Base-by-base conservation (phyloP, 768 basidiomycete species). In the Tylopilus subfusipes region DNA sequence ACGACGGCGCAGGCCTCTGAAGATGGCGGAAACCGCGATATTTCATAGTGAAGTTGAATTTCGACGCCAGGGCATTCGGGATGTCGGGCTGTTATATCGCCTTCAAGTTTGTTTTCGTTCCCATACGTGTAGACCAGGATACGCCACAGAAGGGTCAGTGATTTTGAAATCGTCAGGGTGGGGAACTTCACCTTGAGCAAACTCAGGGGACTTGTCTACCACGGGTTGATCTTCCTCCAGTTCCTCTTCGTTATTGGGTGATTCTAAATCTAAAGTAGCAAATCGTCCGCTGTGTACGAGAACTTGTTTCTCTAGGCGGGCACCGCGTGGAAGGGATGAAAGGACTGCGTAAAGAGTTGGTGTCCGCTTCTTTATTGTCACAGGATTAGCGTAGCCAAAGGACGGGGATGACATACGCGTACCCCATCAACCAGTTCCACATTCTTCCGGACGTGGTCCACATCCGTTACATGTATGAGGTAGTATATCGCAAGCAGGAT, bases 271-370 rank as follows among this genome's bases (percentile, higher is more conserved):
- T 5, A 57, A 50, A 14, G 76, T 50, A n/a, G 68, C 57, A 52
- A 76, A 79, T 33, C 80, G 78, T 4, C 88, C 86, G 0, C 85
- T 89, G 61, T 91, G 88, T 12, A 83, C 65, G 8, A 89, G 58
- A 2, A 85, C 82, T 64, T 93, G 90, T 61, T 90, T 90, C 67
- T 93, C 91, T 12, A 91, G 63, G 31, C 81, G 67, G 2, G 89
- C 91, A 51, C 75, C 77, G 61, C 87, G 90, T 0, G 91, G 91
- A 9, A 93, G 73, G 34, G 79, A 76, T 51, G 82, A 78, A 7
- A 90, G 79, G 3, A 76, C 79, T 0, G 85, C 62, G 62, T 87
- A 88, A 8, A 93, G 69, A 0, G 79, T 79, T 6, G 77, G 75
- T 9, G 66, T 67, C 43, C 63, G 55, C 54, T 63, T 44, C 27